These are phyloP conservation scores for Salinomyces thailandicus DNA, from an alignment of 2,329 filamentous ascomycete genomes.

Conservation along the genomic window DNA sequence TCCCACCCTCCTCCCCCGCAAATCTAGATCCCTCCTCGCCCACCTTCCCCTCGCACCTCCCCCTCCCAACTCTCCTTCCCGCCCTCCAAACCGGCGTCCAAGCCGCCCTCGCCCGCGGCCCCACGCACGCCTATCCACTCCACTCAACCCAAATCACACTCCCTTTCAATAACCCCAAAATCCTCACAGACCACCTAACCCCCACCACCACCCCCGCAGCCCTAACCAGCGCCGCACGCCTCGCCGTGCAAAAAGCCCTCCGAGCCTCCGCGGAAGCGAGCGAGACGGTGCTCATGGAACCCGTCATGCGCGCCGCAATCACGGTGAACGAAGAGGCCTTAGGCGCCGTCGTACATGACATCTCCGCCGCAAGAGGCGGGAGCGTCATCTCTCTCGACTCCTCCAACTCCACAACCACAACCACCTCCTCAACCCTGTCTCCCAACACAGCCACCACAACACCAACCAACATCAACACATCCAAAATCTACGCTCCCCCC, in stretches of 20 bases:
- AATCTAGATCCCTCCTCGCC: conserved; percentile 21
- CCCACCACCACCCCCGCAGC: conserved; percentile 56
- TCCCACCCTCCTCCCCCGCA: conserved; percentile 38
- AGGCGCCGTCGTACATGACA: conserved; percentile 72
- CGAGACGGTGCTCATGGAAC: conserved; percentile 67
- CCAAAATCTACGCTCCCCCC: conserved; percentile 82
- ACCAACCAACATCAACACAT: too few species aligned
- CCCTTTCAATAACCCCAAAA: conserved; percentile 53
- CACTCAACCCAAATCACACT: conserved; percentile 65
- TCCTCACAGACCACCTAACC: conserved; percentile 50
- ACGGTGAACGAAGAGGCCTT: conserved; percentile 72
- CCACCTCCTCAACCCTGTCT: too few species aligned
- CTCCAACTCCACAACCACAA: neutral
- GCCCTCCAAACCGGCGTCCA: conserved; percentile 67
- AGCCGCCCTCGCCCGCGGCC: conserved; percentile 75
- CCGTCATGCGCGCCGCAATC: conserved; percentile 85
- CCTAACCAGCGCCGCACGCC: conserved; percentile 56
- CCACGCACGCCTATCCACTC: conserved; percentile 67
- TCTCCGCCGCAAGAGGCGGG: conserved; percentile 62
- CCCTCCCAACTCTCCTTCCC: conserved; percentile 39
- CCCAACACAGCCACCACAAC: too few species aligned
- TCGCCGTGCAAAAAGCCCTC: conserved; percentile 60
- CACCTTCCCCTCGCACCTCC: conserved; percentile 43
- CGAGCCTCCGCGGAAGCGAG: conserved; percentile 43
- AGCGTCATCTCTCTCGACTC: conserved; percentile 59